Percentiles rank a stretch among this genome's conserved stretches.
phyloP scores from a whole-genome alignment of 176 grass and related monocot species.

The Triticum turgidum region DNA sequence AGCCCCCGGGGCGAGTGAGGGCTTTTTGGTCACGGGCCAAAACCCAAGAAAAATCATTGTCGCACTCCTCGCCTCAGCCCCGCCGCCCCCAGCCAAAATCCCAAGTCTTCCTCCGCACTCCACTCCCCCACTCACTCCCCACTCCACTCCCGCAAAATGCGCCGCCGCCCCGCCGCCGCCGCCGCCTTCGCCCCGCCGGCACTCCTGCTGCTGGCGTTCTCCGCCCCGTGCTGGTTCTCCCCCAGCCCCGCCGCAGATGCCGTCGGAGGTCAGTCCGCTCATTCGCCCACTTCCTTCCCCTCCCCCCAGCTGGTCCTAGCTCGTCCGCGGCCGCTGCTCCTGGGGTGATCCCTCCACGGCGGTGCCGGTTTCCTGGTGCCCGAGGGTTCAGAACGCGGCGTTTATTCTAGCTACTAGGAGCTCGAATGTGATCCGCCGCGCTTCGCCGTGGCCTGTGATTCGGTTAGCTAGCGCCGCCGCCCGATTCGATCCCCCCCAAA shows the following conservation, averaged over 20 bases:
- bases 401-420: neutral
- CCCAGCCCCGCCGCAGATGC: conserved; percentile 34
- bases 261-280: conserved; percentile 59
- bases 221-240: conserved; percentile 38
- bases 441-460: neutral
- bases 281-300: fast-evolving
- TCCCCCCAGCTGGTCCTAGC: neutral
- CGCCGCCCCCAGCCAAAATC: conserved; percentile 2
- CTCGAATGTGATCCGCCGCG: neutral
- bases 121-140: neutral
- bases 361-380: neutral
- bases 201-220: conserved; percentile 14
- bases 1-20: neutral
- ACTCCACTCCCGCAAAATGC: conserved; percentile 28
- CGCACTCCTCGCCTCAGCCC: neutral
- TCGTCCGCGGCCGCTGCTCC: neutral
- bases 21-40: conserved; percentile 6
- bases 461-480: neutral
- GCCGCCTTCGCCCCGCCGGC: neutral
- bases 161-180: neutral
- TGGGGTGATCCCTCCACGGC: neutral
- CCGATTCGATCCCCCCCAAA: conserved; percentile 21
- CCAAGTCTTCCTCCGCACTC: neutral
- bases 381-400: neutral
- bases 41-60: conserved; percentile 31